A percentile compares a stretch with the other conserved stretches of the same genome.
These are phyloP conservation scores for Phytopythium litorale DNA, from an alignment of 352 stramenopile genomes.

Conservation along the genomic window DNA sequence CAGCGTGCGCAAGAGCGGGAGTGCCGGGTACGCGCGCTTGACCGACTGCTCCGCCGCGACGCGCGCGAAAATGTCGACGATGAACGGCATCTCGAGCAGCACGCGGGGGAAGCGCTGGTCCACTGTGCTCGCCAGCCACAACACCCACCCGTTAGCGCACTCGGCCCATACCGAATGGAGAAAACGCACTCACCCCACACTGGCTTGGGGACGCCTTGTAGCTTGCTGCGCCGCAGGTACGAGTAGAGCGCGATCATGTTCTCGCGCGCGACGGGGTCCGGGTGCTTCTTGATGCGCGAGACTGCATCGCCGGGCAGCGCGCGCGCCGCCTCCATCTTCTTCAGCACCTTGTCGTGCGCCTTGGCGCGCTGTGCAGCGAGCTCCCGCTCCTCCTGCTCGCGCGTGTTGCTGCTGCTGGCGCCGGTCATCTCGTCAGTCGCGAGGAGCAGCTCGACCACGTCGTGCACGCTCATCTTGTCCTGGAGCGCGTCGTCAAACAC, in stretches of 20 bases:
- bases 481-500: conserved; percentile 47
- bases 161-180: neutral
- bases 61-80: conserved; percentile 70
- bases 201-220: conserved; percentile 60
- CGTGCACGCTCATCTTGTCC: conserved; percentile 78
- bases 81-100: conserved; percentile 68
- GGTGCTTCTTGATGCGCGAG: conserved; percentile 75
- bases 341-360: conserved; percentile 74
- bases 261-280: conserved; percentile 61
- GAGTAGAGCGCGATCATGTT: conserved; percentile 85
- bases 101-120: conserved; percentile 63
- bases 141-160: neutral
- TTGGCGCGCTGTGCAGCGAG: conserved; percentile 50
- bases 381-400: conserved; percentile 22
- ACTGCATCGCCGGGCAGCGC: conserved; percentile 54
- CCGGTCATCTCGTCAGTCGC: conserved; percentile 76
- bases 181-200: conserved; percentile 33
- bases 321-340: conserved; percentile 76
- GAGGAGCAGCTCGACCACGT: conserved; percentile 73
- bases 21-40: conserved; percentile 55
- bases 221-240: conserved; percentile 66
- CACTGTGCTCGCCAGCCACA: conserved; percentile 21
- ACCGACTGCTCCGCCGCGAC: conserved; percentile 62
- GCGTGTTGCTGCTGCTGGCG: conserved; percentile 21
- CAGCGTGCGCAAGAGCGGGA: conserved; percentile 52